Evolutionary conservation across 2,329 filamentous ascomycete species (phyloP), one percentile per base, ranked within the genome.

Genomic region (Fusarium neocosmosporiellum): DNA sequence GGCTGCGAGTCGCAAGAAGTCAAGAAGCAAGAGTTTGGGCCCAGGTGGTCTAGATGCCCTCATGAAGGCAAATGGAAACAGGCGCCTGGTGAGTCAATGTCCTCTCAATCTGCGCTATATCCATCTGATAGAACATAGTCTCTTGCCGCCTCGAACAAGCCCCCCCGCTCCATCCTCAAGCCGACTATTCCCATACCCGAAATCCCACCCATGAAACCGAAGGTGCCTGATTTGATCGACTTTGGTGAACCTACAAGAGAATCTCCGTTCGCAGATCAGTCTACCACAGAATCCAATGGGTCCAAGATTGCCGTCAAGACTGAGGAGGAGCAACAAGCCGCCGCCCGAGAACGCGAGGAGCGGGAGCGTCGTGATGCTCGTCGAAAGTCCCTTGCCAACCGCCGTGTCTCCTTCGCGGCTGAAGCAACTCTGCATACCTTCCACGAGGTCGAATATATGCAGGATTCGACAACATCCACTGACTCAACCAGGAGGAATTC

Each of bases 381-480:
- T 71, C 90, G 96, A 75, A 98, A 98, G 81, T 98, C 95, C 20
- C 88, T 98, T 65, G 95, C 96, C 55, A 97, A 96, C 80, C 91
- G 96, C 78, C 91, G 96, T 79, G 96, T 99, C 36, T 98, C 96
- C 0, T 99, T 99, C 82, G 96, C 96, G 6, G 96, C 96, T 1
- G 96, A 99, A 83, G 96, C 96, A 14, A 99, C 96, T 5, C 87
- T 99, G 37, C 96, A 99, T 80, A 99, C 96, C 0, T 98, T 97
- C 88, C 95, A 98, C 79, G 95, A 96, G 64, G 90, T 98, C 50
- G 96, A 98, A 78, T 93, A 95, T 71, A 88, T 91, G 80, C 94
- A 95, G 78, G 95, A 98, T 80, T 94, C 94, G 22, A 97, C 95
- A 1, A 93, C 92, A 9, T 93, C 93, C 0, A 93, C 91, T 1